Evolutionary conservation across 306 rosid species (phyloP).

Genomic region (Castanea crenata): DNA sequence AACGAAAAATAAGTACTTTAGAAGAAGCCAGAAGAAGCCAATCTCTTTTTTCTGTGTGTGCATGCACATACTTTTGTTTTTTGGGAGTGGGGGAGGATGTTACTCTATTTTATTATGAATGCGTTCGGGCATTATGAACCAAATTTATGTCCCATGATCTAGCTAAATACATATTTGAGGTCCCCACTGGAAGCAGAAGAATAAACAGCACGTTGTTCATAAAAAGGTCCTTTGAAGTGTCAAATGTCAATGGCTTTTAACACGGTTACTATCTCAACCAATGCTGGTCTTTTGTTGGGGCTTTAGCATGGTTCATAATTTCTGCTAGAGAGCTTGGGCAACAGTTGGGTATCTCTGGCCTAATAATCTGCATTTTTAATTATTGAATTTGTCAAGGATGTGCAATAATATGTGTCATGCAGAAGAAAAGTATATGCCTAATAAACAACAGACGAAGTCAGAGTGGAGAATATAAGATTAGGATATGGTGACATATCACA

Average conservation of each 20-base stretch:
- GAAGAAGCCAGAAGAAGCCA: too few relatives aligned
- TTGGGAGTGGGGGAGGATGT: too few relatives aligned
- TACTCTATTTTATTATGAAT: too few relatives aligned
- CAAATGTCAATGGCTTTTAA: not conserved
- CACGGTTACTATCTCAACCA: conserved; percentile 4
- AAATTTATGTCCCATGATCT: not conserved
- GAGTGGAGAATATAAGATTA: not conserved
- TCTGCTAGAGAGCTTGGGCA: conserved; percentile 16
- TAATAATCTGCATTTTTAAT: conserved; percentile 2
- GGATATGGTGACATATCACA: not conserved
- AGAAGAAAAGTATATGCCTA: not conserved
- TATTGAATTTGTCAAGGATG: not conserved
- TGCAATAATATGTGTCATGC: not conserved
- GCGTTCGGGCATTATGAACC: too few relatives aligned
- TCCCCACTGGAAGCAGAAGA: not conserved
- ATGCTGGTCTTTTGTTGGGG: conserved; percentile 14
- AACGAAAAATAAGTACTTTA: too few relatives aligned
- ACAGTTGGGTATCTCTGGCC: conserved; percentile 1
- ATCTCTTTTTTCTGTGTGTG: too few relatives aligned
- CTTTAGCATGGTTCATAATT: conserved; percentile 3
- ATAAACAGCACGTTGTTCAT: not conserved
- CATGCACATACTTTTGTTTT: too few relatives aligned
- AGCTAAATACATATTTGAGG: not conserved
- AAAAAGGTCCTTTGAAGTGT: not conserved
- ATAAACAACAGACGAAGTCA: not conserved